A percentile compares a stretch with the other conserved stretches of the same genome.
phyloP scores from a whole-genome alignment of 1,284 basidiomycete species.

The Cutaneotrichosporon cavernicola region DNA sequence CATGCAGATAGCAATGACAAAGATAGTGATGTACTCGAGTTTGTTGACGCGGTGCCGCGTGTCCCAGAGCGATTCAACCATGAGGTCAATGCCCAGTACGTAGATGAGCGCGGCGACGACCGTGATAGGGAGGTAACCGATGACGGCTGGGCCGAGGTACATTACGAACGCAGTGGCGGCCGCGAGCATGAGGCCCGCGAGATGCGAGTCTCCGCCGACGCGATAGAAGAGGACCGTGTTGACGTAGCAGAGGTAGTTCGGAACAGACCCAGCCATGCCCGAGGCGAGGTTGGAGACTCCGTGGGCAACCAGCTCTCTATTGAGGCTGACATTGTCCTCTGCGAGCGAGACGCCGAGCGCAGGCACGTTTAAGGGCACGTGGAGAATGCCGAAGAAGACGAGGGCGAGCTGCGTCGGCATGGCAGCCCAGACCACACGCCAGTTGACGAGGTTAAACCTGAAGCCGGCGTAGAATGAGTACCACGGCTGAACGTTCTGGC shows the following conservation, averaged over 20 bases:
- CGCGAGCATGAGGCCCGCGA: slow-evolving; percentile 84
- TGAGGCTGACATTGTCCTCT: slow-evolving; percentile 84
- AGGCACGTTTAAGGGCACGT: slow-evolving; percentile 91
- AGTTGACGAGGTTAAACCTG: slow-evolving; percentile 64
- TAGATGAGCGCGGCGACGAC: slow-evolving; percentile 91
- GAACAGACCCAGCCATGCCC: slow-evolving; percentile 71
- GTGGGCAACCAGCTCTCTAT: slow-evolving; percentile 89
- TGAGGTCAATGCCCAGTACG: slow-evolving; percentile 88
- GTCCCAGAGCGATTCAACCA: slow-evolving; percentile 95
- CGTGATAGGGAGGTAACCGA: slow-evolving; percentile 84
- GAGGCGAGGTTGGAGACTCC: slow-evolving; percentile 86
- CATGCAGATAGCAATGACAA: slow-evolving; percentile 77
- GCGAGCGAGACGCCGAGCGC: slow-evolving; percentile 90
- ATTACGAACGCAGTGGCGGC: slow-evolving; percentile 71
- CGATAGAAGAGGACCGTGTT: slow-evolving; percentile 93
- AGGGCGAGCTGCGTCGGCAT: slow-evolving; percentile 60
- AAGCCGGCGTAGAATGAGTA: slow-evolving; percentile 77
- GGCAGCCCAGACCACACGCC: slow-evolving; percentile 67
- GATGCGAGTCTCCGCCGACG: slow-evolving; percentile 80
- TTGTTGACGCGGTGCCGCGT: slow-evolving; percentile 81
- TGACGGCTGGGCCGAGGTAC: slow-evolving; percentile 67
- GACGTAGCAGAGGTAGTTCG: slow-evolving; percentile 64
- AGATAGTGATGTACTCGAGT: slow-evolving; percentile 60
- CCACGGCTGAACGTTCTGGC: slow-evolving; percentile 65
- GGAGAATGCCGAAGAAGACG: slow-evolving; percentile 65